phyloP scores from a whole-genome alignment of 371 early-diverging fungal species.

The Coemansia sp. region DNA sequence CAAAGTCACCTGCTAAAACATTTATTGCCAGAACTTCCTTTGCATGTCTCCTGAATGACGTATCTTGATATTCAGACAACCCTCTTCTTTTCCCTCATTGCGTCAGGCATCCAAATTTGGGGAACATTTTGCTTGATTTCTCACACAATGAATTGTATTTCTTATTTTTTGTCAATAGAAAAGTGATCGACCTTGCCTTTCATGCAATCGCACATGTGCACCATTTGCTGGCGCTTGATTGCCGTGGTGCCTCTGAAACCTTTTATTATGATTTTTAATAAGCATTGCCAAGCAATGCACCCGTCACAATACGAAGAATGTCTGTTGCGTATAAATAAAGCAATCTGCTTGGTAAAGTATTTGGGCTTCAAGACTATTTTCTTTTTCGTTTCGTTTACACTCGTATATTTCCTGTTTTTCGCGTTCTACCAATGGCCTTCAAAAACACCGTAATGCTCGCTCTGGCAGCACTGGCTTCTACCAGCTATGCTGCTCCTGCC shows the following conservation, averaged over 20 bases:
- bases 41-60: too few relatives aligned
- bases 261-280: not conserved
- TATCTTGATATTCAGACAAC: too few relatives aligned
- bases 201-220: not conserved
- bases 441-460: conserved; percentile 4
- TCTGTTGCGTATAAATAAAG: not conserved
- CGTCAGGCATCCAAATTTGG: not conserved
- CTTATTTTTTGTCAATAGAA: not conserved
- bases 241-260: too few relatives aligned
- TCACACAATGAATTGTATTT: not conserved
- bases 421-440: not conserved
- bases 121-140: not conserved
- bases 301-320: not conserved
- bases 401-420: not conserved
- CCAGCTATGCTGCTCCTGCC: conserved; percentile 12
- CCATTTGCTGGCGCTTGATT: too few relatives aligned
- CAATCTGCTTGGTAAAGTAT: not conserved
- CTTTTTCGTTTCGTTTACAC: not conserved
- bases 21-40: too few relatives aligned
- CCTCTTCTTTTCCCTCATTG: not conserved
- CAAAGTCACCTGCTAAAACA: too few relatives aligned
- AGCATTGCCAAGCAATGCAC: not conserved
- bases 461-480: not conserved
- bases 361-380: not conserved
- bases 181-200: not conserved